Evolutionary conservation across 305 asterid genomes (phyloP).

Genomic region (Galium porrigens): DNA sequence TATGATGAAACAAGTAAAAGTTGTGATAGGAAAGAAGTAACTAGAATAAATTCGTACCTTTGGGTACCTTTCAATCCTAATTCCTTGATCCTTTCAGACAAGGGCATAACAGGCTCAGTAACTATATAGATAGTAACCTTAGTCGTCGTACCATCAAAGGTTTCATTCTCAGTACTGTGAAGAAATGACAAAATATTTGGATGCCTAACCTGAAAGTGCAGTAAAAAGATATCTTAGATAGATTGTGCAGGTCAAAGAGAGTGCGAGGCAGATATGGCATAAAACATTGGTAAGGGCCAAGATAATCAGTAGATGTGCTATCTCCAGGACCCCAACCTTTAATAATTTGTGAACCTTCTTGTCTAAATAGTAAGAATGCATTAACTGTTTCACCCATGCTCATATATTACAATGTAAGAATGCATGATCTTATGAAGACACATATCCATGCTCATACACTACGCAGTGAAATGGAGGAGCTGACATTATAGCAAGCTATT

Average conservation of each 20-base stretch:
- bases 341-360: neutral
- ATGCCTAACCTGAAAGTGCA: slow-evolving; percentile 78
- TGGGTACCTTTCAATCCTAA: slow-evolving; percentile 74
- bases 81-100: slow-evolving; percentile 87
- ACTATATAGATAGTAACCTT: slow-evolving; percentile 82
- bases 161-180: slow-evolving; percentile 89
- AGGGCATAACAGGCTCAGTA: slow-evolving; percentile 95
- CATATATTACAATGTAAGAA: neutral
- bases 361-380: neutral
- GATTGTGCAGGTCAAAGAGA: neutral
- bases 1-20: neutral
- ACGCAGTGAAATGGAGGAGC: neutral
- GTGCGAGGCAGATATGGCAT: neutral
- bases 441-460: neutral
- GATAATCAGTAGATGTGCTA: neutral
- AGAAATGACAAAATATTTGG: slow-evolving; percentile 92
- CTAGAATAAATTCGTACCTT: slow-evolving; percentile 31
- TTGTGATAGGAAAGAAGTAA: neutral
- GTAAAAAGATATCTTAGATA: slow-evolving; percentile 6
- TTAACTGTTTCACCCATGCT: neutral
- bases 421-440: neutral
- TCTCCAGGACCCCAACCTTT: neutral
- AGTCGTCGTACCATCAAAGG: slow-evolving; percentile 54
- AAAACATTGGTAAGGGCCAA: neutral
- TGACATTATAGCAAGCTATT: too few species aligned